A percentile compares a stretch with the other conserved stretches of the same genome.
These are phyloP conservation scores for Epichloe amarillans DNA, from an alignment of 2,329 filamentous ascomycete species.

Conservation along the genomic window DNA sequence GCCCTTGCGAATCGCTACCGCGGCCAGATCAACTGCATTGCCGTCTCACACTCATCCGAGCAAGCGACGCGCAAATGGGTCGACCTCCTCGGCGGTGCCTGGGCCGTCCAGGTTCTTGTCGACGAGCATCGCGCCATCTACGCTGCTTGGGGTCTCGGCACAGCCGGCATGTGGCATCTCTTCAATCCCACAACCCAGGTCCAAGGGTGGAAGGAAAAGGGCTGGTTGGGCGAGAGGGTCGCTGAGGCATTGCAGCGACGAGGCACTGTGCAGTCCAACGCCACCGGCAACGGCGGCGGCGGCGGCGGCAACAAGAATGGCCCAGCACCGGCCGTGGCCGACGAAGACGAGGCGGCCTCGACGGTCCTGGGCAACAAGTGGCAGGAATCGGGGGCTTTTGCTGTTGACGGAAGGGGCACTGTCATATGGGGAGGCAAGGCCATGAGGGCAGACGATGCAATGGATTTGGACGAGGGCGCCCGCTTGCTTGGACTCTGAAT, in stretches of 20 bases:
- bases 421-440: conserved; percentile 39
- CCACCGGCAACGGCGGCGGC: conserved; percentile 11
- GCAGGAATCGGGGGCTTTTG: conserved; percentile 40
- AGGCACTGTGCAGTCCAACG: conserved; percentile 21
- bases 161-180: conserved; percentile 35
- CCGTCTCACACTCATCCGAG: conserved; percentile 44
- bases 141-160: conserved; percentile 44
- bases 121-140: conserved; percentile 45
- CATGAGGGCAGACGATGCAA: conserved; percentile 32
- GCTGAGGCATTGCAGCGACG: conserved; percentile 30
- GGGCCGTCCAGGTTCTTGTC: conserved; percentile 41
- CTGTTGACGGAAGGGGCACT: conserved; percentile 34
- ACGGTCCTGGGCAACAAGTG: conserved; percentile 42
- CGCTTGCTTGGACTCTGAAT: conserved; percentile 17
- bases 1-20: conserved; percentile 38
- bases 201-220: conserved; percentile 39
- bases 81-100: conserved; percentile 42
- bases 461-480: conserved; percentile 38
- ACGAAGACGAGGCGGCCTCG: conserved; percentile 22
- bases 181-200: conserved; percentile 40
- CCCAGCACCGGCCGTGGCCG: background rate
- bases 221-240: conserved; percentile 39
- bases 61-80: conserved; percentile 44
- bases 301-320: too few relatives aligned
- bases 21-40: conserved; percentile 37